Base-by-base conservation (phyloP, 164 flowering plant species). In the Saururus chinensis region DNA sequence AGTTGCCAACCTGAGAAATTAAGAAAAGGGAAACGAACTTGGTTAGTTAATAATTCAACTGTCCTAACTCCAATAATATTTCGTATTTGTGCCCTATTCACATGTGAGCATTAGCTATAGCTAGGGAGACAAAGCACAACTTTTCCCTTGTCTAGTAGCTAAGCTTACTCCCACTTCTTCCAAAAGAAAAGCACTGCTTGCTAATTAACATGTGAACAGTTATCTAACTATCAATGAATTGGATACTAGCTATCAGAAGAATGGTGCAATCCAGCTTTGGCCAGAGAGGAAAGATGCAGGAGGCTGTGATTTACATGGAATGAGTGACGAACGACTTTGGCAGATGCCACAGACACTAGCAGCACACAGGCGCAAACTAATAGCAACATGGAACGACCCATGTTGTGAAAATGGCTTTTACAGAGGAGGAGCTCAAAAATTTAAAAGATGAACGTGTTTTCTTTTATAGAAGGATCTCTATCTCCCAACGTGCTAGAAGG, bases 311-410 rank as follows among this genome's bases (percentile, higher is more conserved):
- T 72, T 73, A 73, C 76, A 56, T 66, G 21, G 60, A 73, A 64
- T 22, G 66, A 63, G 51, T 70, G 76, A 65, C 66, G 54, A 30
- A 73, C 73, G 22, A 73, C 22, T 30, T 45, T 51, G 0, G 66
- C 73, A 10, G 68, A 66, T 22, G 70, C 64, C 37, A 6, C 19
- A 40, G 21, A 30, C 11, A 17, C 59, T 11, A 73, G 63, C 20
- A 72, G 20, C 4, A 61, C 30, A 12, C 64, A 30, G 21, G 63
- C 56, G 13, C 51, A 42, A 25, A 54, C 56, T 13, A 72, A 56
- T 19, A 68, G 49, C 45, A 61, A n/a, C 54, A 56, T 2, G 23
- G 42, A 19, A 40, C 22, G 66, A 26, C 64, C 66, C 72, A 68
- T 73, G 63, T 45, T 25, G n/a, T 52, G 30, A 37, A 9, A 23